Evolutionary conservation across 306 rosid genomes (phyloP).

Genomic region (Cucurbita ficifolia): DNA sequence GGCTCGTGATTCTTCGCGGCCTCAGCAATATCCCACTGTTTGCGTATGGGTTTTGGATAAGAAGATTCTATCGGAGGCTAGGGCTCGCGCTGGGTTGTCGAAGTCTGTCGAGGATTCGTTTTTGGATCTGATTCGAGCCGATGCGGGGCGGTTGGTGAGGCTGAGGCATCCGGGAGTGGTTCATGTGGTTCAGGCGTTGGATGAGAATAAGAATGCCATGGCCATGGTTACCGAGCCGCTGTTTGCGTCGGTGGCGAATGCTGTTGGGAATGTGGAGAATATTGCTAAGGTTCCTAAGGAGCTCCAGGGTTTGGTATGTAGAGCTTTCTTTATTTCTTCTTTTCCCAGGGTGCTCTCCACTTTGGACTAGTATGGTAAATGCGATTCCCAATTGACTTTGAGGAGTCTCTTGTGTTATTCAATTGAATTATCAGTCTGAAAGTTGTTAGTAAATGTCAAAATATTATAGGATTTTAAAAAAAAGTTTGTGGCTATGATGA

Average conservation of each 20-base stretch:
- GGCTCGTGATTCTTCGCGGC: conserved; percentile 66
- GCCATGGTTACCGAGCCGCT: conserved; percentile 95
- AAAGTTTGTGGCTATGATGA: not conserved
- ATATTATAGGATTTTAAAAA: not conserved
- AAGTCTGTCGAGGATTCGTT: conserved; percentile 76
- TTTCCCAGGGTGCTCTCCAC: not conserved
- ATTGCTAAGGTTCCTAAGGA: conserved; percentile 60
- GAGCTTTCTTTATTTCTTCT: not conserved
- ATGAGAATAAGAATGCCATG: conserved; percentile 94
- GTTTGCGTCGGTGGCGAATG: conserved; percentile 81
- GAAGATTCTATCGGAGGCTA: conserved; percentile 51
- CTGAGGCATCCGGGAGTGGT: conserved; percentile 85
- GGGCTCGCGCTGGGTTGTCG: conserved; percentile 57
- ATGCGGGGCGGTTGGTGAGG: conserved; percentile 68
- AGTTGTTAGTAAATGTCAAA: not conserved
- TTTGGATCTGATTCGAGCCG: conserved; percentile 64
- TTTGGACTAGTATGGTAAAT: not conserved
- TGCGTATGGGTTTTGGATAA: conserved; percentile 92
- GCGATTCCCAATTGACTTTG: not conserved
- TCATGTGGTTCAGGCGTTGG: conserved; percentile 89
- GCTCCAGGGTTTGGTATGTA: conserved; percentile 76
- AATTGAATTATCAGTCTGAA: not conserved
- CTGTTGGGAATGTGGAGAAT: conserved; percentile 63
- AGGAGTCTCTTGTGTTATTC: not conserved
- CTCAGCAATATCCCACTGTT: conserved; percentile 75